phyloP scores from a whole-genome alignment of 140 eudicot genomes.

The Ambrosia hybrid region DNA sequence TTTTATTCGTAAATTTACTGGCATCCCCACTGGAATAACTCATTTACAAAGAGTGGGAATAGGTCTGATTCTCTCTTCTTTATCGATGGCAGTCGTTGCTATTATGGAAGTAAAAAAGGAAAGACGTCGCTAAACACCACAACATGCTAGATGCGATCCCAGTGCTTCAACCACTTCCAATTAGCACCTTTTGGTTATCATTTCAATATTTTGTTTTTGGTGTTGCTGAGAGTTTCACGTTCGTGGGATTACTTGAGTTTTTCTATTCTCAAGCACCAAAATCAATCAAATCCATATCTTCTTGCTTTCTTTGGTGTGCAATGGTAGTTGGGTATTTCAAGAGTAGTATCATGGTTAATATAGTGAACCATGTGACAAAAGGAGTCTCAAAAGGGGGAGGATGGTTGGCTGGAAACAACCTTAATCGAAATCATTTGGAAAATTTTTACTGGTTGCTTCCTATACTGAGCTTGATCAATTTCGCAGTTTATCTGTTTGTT shows the following conservation, averaged over 20 bases:
- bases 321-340: conserved; percentile 60
- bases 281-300: conserved; percentile 56
- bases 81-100: conserved; percentile 70
- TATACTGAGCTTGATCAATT: conserved; percentile 51
- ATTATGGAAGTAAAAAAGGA: conserved; percentile 61
- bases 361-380: conserved; percentile 53
- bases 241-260: conserved; percentile 67
- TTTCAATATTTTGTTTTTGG: conserved; percentile 63
- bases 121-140: conserved; percentile 44
- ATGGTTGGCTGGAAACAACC: conserved; percentile 73
- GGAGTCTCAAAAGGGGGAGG: conserved; percentile 47
- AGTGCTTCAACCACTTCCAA: conserved; percentile 52
- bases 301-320: conserved; percentile 67
- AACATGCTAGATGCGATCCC: conserved; percentile 68
- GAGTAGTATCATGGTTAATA: conserved; percentile 55
- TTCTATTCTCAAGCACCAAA: conserved; percentile 71
- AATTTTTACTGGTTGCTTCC: conserved; percentile 67
- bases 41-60: conserved; percentile 67
- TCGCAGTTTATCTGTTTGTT: conserved; percentile 47
- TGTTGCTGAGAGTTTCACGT: conserved; percentile 68
- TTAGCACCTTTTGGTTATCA: conserved; percentile 62
- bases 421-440: conserved; percentile 63
- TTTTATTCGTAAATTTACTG: conserved; percentile 48
- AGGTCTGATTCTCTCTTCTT: conserved; percentile 53
- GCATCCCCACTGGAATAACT: conserved; percentile 63